A percentile compares a stretch with the other conserved stretches of the same genome.
Conservation (phyloP, 2,329 filamentous ascomycete genomes). For the Alternaria novae-zelandiae region DNA sequence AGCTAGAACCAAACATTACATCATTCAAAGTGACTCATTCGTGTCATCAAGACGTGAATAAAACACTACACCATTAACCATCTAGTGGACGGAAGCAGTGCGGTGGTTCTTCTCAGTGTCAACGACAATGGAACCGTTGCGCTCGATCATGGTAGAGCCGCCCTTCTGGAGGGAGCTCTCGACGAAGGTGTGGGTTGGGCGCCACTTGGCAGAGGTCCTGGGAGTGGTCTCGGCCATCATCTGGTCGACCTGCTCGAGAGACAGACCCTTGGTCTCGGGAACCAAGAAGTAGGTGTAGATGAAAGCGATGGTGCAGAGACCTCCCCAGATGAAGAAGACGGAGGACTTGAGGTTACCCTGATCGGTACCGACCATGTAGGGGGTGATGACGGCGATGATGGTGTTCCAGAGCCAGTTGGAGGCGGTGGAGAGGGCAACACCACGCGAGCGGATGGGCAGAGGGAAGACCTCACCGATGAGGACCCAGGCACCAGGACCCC, state of each 20-base stretch:
- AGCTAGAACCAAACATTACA: neutral
- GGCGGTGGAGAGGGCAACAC: slow-evolving; percentile 84
- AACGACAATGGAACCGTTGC: neutral
- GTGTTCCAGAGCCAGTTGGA: slow-evolving; percentile 74
- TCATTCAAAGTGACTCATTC: neutral
- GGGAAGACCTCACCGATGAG: slow-evolving; percentile 89
- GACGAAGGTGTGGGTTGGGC: neutral
- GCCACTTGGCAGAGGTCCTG: slow-evolving; percentile 74
- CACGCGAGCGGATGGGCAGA: slow-evolving; percentile 51
- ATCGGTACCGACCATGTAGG: slow-evolving; percentile 71
- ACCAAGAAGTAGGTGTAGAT: slow-evolving; percentile 77
- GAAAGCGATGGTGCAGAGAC: slow-evolving; percentile 57
- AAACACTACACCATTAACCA: neutral
- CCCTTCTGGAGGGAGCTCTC: slow-evolving; percentile 1
- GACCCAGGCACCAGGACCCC: slow-evolving; percentile 26
- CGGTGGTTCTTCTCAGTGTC: slow-evolving; percentile 1
- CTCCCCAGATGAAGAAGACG: slow-evolving; percentile 54
- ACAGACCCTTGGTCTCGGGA: slow-evolving; percentile 78
- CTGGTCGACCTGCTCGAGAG: slow-evolving; percentile 77
- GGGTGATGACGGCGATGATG: slow-evolving; percentile 59
- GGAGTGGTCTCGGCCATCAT: slow-evolving; percentile 87
- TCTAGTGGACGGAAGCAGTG: slow-evolving; percentile 1
- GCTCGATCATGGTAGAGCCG: neutral
- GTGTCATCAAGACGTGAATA: neutral
- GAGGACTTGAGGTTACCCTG: slow-evolving; percentile 67